phyloP scores from a whole-genome alignment of 345 rosid species.

The Eucalyptus melliodora region DNA sequence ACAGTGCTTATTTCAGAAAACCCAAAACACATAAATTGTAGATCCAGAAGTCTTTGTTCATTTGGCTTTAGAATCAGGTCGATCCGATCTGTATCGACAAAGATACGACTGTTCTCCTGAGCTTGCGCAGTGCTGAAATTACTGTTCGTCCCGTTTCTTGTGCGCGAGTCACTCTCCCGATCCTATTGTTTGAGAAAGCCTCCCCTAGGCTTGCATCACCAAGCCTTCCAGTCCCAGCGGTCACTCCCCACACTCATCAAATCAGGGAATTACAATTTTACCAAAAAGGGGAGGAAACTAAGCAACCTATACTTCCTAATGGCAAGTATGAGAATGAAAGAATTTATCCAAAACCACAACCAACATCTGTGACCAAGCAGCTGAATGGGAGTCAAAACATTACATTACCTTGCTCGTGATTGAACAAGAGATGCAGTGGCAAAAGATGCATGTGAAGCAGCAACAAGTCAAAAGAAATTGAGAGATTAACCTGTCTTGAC shows the following conservation, averaged over 20 bases:
- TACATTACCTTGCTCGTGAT: not conserved
- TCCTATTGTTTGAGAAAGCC: too few relatives aligned
- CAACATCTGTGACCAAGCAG: not conserved
- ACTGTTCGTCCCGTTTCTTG: too few relatives aligned
- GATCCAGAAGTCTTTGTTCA: too few relatives aligned
- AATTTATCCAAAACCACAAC: not conserved
- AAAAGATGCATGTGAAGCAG: not conserved
- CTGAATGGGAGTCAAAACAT: not conserved
- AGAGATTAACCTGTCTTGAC: not conserved
- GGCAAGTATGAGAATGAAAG: not conserved
- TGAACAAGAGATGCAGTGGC: not conserved
- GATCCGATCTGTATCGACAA: too few relatives aligned
- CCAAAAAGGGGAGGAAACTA: not conserved
- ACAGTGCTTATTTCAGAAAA: too few relatives aligned
- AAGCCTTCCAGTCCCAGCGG: not conserved
- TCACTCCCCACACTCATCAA: not conserved
- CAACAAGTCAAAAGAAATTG: not conserved
- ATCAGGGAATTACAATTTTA: not conserved
- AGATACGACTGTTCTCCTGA: too few relatives aligned
- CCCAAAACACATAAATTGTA: too few relatives aligned
- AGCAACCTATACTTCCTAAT: not conserved
- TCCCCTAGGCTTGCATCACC: too few relatives aligned
- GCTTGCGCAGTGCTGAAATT: too few relatives aligned
- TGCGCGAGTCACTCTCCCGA: too few relatives aligned
- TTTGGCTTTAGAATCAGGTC: too few relatives aligned